Evolutionary conservation across 2,329 filamentous ascomycete genomes (phyloP).

Genomic region (Alternaria ethzedia): DNA sequence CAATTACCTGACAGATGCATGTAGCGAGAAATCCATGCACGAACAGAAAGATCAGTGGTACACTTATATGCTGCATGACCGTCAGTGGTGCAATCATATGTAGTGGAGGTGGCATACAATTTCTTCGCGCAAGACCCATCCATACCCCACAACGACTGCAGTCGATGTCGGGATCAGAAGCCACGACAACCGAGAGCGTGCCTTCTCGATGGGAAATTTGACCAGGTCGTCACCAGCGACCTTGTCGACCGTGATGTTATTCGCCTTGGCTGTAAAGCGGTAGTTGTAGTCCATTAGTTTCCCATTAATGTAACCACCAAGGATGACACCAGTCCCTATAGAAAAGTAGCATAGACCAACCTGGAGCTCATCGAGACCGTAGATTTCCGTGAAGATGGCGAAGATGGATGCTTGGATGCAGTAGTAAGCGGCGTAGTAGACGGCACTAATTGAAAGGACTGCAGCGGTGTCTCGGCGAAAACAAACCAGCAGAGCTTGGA

Average conservation of each 20-base stretch:
- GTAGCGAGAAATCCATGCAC: not conserved
- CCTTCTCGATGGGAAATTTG: not conserved
- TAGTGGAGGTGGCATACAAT: not conserved
- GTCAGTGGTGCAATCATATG: not conserved
- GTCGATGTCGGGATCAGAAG: not conserved
- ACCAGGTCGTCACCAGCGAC: not conserved
- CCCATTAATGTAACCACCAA: not conserved
- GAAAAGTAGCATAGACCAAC: not conserved
- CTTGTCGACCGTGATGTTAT: not conserved
- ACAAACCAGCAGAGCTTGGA: not conserved
- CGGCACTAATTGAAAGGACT: not conserved
- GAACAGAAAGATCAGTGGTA: not conserved
- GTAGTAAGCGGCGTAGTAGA: not conserved
- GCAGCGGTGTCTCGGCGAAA: not conserved
- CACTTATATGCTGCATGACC: not conserved
- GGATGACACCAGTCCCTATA: not conserved
- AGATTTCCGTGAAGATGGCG: not conserved
- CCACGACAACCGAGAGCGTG: not conserved
- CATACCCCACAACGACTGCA: not conserved
- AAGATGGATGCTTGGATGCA: not conserved
- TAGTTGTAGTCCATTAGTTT: not conserved
- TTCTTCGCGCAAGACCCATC: not conserved
- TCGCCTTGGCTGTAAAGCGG: not conserved
- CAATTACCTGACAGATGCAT: not conserved
- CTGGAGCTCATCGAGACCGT: not conserved